phyloP scores from a whole-genome alignment of 2,329 filamentous ascomycete species.

The Elsinoe ampelina region DNA sequence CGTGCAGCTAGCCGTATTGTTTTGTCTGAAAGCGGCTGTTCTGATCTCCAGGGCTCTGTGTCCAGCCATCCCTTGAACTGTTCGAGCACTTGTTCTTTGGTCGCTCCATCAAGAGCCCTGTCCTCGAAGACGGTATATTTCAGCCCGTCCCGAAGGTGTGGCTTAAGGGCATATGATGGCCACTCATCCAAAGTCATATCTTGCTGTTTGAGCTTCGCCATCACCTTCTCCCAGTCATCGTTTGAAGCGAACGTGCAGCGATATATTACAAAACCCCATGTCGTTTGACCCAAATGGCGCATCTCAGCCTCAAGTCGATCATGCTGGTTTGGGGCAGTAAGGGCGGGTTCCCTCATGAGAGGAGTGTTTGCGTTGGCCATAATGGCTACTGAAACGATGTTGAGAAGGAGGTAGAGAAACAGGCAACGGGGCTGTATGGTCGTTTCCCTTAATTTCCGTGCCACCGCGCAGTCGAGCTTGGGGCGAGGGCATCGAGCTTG shows the following conservation, averaged over 20 bases:
- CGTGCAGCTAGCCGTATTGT: background rate
- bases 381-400: too few relatives aligned
- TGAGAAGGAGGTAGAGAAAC: too few relatives aligned
- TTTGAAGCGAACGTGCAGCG: slow-evolving; percentile 16
- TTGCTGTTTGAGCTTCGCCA: slow-evolving; percentile 8
- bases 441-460: too few relatives aligned
- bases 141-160: slow-evolving; percentile 14
- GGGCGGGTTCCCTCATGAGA: too few relatives aligned
- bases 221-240: slow-evolving; percentile 16
- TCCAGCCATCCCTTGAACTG: slow-evolving; percentile 15
- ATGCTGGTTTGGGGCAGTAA: background rate
- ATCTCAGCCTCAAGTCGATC: background rate
- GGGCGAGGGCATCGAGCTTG: too few relatives aligned
- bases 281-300: slow-evolving; percentile 6
- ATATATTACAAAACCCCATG: slow-evolving; percentile 19
- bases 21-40: background rate
- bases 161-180: slow-evolving; percentile 11
- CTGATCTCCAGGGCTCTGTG: background rate
- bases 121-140: slow-evolving; percentile 16
- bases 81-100: slow-evolving; percentile 6
- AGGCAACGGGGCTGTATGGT: too few relatives aligned
- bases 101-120: slow-evolving; percentile 13
- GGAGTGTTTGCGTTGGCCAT: too few relatives aligned
- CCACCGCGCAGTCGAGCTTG: too few relatives aligned
- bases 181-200: background rate